Percentiles rank a stretch among this genome's conserved stretches.
phyloP scores from a whole-genome alignment of 2,329 filamentous ascomycete species.

The Hymenoscyphus occultus region DNA sequence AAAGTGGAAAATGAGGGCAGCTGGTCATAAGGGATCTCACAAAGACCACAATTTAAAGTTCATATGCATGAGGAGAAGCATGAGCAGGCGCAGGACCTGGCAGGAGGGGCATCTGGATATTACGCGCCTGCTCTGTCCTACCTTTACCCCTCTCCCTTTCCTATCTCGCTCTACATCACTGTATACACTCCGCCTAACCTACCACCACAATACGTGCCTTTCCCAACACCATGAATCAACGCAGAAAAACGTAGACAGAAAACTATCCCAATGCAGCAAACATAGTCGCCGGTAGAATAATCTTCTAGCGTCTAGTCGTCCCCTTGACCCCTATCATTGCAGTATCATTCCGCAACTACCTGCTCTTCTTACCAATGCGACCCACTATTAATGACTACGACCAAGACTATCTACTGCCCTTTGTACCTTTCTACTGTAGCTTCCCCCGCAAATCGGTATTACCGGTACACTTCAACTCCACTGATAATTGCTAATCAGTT shows the following conservation, averaged over 20 bases:
- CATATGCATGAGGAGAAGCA: neutral
- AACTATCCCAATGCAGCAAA: neutral
- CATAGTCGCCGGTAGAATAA: neutral
- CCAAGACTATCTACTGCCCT: conserved; percentile 1
- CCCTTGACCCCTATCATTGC: neutral
- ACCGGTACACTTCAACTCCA: neutral
- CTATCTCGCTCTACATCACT: neutral
- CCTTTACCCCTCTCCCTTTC: neutral
- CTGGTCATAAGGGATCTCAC: neutral
- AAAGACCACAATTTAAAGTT: conserved; percentile 4
- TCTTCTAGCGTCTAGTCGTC: neutral
- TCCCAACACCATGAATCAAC: neutral
- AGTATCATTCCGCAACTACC: neutral
- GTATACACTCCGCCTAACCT: no score
- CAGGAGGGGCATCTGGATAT: neutral
- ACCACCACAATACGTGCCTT: neutral
- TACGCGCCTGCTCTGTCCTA: conserved; percentile 1
- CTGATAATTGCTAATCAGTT: conserved; percentile 1
- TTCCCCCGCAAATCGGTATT: neutral
- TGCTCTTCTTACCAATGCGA: neutral
- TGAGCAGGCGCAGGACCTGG: neutral
- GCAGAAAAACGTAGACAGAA: neutral
- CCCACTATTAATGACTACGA: neutral
- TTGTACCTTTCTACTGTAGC: neutral
- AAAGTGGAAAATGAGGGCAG: neutral